These are phyloP conservation scores for Cinnamomum micranthum DNA, from an alignment of 164 flowering plant genomes.

Conservation along the genomic window DNA sequence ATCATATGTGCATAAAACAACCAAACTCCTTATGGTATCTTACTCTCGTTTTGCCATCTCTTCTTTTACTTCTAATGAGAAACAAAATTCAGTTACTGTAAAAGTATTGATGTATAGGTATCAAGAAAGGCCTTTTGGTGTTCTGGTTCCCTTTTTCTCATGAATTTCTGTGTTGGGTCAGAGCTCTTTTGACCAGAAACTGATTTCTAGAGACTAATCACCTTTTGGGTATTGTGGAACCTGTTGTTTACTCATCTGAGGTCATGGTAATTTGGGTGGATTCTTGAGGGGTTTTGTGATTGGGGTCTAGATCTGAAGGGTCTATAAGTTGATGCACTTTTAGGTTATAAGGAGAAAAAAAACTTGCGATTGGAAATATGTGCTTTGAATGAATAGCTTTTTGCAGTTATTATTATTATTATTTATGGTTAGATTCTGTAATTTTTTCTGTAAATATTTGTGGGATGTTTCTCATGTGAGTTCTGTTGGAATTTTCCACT, in stretches of 20 bases:
- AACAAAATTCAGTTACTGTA: background rate
- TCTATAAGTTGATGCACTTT: background rate
- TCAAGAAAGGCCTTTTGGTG: background rate
- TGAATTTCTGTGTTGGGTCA: conserved; percentile 5
- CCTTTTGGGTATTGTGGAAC: conserved; percentile 7
- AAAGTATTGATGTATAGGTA: no score
- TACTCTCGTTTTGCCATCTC: conserved; percentile 3
- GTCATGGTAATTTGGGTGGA: conserved; percentile 1
- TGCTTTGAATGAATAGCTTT: background rate
- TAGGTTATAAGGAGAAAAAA: background rate
- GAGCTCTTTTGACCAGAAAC: conserved; percentile 4
- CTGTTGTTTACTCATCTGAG: background rate
- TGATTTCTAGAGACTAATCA: background rate
- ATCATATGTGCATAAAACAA: no score
- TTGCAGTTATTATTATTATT: background rate
- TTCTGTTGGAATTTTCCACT: no score
- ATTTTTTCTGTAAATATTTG: no score
- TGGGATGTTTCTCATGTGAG: no score
- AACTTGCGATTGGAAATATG: no score
- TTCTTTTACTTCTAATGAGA: background rate
- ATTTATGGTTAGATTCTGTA: no score
- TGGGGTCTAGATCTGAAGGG: conserved; percentile 8
- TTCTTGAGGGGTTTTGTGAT: background rate
- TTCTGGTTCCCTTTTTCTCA: background rate
- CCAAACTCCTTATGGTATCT: background rate